Base-by-base conservation (phyloP, 805 yeast genomes). In the Scheffersomyces lignosus region DNA sequence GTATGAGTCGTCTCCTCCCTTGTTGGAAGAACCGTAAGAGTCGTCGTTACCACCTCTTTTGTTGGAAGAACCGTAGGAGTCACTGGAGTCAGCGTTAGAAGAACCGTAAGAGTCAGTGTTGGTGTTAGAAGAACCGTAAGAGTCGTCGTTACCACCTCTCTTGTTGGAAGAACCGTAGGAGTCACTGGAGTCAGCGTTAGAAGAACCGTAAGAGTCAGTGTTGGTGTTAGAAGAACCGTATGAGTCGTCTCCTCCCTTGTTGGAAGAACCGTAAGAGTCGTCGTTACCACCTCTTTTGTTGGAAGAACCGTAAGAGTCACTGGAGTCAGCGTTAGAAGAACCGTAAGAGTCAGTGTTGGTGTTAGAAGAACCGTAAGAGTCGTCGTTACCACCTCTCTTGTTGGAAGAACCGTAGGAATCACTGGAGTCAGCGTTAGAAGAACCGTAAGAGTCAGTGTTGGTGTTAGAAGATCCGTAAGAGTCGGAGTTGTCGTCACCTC, bases 341-440 rank as follows among this genome's bases (percentile, higher is more conserved):
- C 56, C 53, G 34, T 36, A 47, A 20, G 43, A 37, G 30, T 28
- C 15, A 16, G 31, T 23, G 15, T 37, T 28, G 29, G 37, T 33
- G 24, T 38, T 37, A 29, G 41, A 37, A 18, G 58, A 47, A 14
- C 62, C 62, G 40, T 56, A 57, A 2, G 50, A 43, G 29, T 60
- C 48, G 29, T 47, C 48, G n/a, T n/a, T n/a, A n/a, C n/a, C n/a
- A n/a, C n/a, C n/a, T n/a, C n/a, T n/a, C 23, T 23, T 32, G 45
- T 37, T 34, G 8, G 46, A 39, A 30, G 49, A 47, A 12, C 59
- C 56, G 44, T 50, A 52, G 8, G 54, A 44, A 41, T 47, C 52
- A 30, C 47, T 48, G 15, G 40, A 40, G 27, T 47, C 42, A n/a
- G 18, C 22, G 18, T 31, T 35, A 6, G 45, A 36, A 14, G 56